Conservation (phyloP, 2,329 filamentous ascomycete species). For the Fusarium haematococcum region DNA sequence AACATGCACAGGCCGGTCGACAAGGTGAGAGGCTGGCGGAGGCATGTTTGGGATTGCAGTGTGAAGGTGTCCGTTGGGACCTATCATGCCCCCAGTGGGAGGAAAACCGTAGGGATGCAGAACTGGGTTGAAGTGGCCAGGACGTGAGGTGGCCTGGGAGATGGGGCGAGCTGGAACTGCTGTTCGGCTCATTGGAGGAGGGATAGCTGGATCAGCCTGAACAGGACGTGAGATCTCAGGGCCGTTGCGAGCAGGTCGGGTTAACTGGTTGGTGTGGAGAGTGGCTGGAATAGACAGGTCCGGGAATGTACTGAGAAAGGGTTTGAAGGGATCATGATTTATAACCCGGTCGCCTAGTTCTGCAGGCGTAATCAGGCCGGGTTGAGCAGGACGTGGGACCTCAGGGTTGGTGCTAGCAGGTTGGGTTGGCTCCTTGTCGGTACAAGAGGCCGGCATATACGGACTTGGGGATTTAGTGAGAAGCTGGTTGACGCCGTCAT, state of each 20-base stretch:
- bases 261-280: no score
- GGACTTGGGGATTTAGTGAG: background rate
- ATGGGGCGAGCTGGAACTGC: background rate
- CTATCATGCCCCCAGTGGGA: no score
- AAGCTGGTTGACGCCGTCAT: background rate
- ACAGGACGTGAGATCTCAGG: background rate
- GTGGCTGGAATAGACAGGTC: background rate
- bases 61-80: no score
- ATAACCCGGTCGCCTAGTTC: background rate
- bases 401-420: background rate
- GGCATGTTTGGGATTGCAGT: no score
- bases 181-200: background rate
- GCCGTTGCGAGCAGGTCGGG: background rate
- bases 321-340: background rate
- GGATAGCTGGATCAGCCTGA: background rate
- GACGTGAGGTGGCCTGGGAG: background rate
- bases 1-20: background rate
- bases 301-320: background rate
- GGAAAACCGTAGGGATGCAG: background rate
- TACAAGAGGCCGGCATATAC: background rate
- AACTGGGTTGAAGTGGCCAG: background rate
- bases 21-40: no score
- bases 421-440: background rate
- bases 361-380: no score
- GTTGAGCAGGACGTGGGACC: background rate